These are phyloP conservation scores for Vigna radiata DNA, from an alignment of 306 rosid genomes.

Conservation along the genomic window DNA sequence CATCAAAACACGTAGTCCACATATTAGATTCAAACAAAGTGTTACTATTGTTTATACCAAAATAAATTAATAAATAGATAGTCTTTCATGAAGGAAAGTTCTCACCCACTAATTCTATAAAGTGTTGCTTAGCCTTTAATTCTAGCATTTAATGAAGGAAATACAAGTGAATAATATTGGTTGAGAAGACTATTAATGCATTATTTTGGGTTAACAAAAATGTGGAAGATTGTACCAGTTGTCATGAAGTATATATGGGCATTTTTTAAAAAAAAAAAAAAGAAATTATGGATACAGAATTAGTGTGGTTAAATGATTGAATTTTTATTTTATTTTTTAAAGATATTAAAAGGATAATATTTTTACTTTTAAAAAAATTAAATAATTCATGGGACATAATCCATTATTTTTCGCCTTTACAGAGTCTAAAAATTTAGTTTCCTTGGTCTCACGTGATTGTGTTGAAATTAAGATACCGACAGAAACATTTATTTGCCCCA, in stretches of 20 bases:
- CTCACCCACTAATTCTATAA: conserved; percentile 49
- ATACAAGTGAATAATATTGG: conserved; percentile 39
- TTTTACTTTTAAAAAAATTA: no score
- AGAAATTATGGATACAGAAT: neutral
- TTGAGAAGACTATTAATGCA: conserved; percentile 29
- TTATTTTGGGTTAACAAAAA: neutral
- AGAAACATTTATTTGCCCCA: neutral
- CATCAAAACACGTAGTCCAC: neutral
- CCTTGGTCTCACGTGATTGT: conserved; percentile 25
- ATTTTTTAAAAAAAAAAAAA: no score
- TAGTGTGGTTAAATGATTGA: neutral
- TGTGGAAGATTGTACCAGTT: neutral
- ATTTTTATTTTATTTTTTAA: neutral
- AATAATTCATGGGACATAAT: neutral
- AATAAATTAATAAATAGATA: neutral
- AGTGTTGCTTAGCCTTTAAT: conserved; percentile 35
- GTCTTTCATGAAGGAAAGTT: neutral
- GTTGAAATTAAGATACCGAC: conserved; percentile 8
- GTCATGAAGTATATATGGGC: neutral
- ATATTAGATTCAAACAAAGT: neutral
- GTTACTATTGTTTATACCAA: neutral
- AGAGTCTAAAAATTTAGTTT: neutral
- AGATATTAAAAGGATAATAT: neutral
- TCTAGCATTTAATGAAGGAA: conserved; percentile 48
- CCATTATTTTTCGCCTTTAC: no score